Evolutionary conservation across 192 early-diverging fungal species (phyloP).

Genomic region (Globomyces pollinis-pini): DNA sequence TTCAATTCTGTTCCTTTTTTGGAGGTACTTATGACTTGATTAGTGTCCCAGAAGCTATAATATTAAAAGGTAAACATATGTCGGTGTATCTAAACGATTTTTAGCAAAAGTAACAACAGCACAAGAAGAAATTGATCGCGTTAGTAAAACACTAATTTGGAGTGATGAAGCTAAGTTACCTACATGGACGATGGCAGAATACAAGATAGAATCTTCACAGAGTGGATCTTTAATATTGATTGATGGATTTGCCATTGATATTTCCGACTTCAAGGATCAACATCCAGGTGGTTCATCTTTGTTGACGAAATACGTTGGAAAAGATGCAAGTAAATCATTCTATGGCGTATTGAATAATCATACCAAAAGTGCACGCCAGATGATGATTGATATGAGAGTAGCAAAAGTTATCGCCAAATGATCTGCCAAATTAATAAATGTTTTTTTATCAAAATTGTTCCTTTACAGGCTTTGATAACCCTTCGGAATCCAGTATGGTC

Average conservation of each 20-base stretch:
- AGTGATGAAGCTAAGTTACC: constrained; percentile 14
- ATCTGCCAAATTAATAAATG: no score
- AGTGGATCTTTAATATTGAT: constrained; percentile 18
- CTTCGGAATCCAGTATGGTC: no score
- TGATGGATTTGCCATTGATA: constrained; percentile 32
- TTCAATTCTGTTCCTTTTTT: constrained; percentile 26
- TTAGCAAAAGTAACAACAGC: constrained; percentile 14
- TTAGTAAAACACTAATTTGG: constrained; percentile 16
- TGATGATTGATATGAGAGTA: constrained; percentile 25
- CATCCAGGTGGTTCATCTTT: constrained; percentile 32
- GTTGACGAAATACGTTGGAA: constrained; percentile 17
- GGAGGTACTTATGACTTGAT: constrained; percentile 44
- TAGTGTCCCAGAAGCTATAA: constrained; percentile 34
- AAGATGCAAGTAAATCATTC: constrained; percentile 25
- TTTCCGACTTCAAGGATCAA: constrained; percentile 16
- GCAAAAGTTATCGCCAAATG: no score
- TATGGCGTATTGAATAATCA: constrained; percentile 35
- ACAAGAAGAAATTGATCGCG: constrained; percentile 7
- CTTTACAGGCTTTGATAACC: no score
- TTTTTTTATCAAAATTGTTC: no score
- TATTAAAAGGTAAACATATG: constrained; percentile 31
- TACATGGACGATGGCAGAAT: constrained; percentile 50
- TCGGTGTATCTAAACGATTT: no score
- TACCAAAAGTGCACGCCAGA: constrained; percentile 17
- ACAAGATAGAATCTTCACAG: constrained; percentile 34